These are phyloP conservation scores for Aleurites moluccanus DNA, from an alignment of 441 rosid species.

Conservation along the genomic window DNA sequence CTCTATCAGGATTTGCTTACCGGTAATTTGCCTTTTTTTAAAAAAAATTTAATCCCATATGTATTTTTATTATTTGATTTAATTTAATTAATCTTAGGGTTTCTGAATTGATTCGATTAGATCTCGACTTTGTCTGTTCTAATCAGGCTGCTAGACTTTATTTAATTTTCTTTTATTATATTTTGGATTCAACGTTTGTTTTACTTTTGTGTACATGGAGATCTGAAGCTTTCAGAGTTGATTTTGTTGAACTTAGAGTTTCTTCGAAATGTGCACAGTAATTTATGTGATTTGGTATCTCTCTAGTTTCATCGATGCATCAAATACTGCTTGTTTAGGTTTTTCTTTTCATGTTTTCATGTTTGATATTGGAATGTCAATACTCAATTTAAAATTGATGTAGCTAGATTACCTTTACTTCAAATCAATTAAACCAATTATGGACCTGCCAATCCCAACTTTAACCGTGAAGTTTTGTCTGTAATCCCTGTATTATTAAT, in stretches of 20 bases:
- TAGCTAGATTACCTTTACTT: too few relatives aligned
- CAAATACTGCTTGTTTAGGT: not conserved
- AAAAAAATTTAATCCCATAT: too few relatives aligned
- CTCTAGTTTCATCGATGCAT: not conserved
- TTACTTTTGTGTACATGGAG: not conserved
- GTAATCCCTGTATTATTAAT: not conserved
- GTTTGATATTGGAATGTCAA: too few relatives aligned
- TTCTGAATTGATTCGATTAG: conserved; percentile 25
- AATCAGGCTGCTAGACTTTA: not conserved
- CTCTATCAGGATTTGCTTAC: conserved; percentile 75
- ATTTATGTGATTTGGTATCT: not conserved
- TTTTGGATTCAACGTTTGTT: not conserved
- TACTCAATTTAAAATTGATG: too few relatives aligned
- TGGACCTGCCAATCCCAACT: not conserved
- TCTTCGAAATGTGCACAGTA: not conserved
- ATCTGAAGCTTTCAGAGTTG: not conserved
- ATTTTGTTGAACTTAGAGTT: not conserved
- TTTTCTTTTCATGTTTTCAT: not conserved
- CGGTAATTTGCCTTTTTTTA: conserved; percentile 34
- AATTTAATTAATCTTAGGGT: not conserved
- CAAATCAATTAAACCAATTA: not conserved
- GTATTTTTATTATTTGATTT: not conserved
- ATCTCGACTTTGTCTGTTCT: not conserved
- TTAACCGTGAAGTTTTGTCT: not conserved
- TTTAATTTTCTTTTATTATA: not conserved